Evolutionary conservation across 306 rosid species (phyloP), one percentile per base, ranked within the genome.

Genomic region (Medicago ruthenica): DNA sequence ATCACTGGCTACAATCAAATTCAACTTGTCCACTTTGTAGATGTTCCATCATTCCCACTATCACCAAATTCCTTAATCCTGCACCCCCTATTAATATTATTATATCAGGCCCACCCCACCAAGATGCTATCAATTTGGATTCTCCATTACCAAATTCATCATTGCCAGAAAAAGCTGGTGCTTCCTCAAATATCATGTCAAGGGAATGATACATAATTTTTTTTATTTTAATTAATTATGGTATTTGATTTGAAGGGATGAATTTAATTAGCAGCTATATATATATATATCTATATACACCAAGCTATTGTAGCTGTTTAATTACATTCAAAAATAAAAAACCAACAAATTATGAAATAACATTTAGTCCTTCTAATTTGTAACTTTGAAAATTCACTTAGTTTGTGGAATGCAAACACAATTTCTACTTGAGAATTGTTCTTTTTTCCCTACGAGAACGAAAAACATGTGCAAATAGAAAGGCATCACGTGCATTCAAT

Each of bases 11-110:
- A 11, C 87, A 83, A 75, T 80, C 89, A 72, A 90, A 93, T 81
- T 78, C 91, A 51, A 93, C 96, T 47, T 93, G 98, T 75, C 98
- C 98, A 54, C 93, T 93, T 45, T 93, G 98, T 67, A 85, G 98
- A 83, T 89, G 89, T 89, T 83, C 88, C 36, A 87, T 91, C 79
- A 77, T 87, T 57, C 86, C 93, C 27, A 73, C 86, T 22, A 68
- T 74, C 57, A 61, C 67, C 1, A 77, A 83, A 71, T 70, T 75
- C 76, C 78, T 70, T 31, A 79, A 64, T 39, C 81, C 75, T 63
- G 16, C 65, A 58, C 75, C 79, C 4, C 75, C 79, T 57, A 80
- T 58, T 66, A 69, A 42, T 55, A 61, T 27, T 57, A 55, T 47
- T 41, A 77, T 67, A 66, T 66, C 79, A 22, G 80, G 67, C 71